phyloP scores from a whole-genome alignment of 2,329 filamentous ascomycete species.

The Ophiostoma perfectum region DNA sequence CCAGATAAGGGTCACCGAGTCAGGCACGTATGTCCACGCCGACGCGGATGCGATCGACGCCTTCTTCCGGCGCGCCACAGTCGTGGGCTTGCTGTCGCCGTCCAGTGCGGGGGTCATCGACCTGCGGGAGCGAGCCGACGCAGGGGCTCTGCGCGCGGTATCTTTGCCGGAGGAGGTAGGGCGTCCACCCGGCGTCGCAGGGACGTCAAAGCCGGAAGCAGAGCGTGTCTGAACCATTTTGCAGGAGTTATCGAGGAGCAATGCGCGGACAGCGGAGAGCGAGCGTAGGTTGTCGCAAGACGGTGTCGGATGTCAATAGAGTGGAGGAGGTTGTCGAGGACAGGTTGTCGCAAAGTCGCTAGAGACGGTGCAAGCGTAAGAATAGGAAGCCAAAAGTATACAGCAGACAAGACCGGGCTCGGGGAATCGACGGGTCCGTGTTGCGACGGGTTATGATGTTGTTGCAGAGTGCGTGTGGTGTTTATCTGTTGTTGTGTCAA shows the following conservation, averaged over 20 bases:
- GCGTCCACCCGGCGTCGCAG: background rate
- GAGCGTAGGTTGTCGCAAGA: too few relatives aligned
- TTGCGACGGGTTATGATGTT: background rate
- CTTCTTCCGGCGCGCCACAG: constrained; percentile 9
- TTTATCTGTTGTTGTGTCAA: background rate
- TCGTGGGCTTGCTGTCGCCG: background rate
- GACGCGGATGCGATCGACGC: constrained; percentile 7
- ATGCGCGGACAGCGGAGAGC: too few relatives aligned
- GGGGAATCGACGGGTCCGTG: constrained; percentile 1
- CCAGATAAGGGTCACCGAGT: constrained; percentile 56
- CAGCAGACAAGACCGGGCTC: background rate
- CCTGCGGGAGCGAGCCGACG: constrained; percentile 15
- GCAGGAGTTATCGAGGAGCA: background rate
- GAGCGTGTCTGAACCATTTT: constrained; percentile 29
- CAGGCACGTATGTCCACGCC: constrained; percentile 44
- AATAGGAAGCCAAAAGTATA: background rate
- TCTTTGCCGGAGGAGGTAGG: constrained; percentile 1
- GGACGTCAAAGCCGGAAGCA: constrained; percentile 26
- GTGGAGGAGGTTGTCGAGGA: background rate
- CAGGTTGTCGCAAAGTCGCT: constrained; percentile 6
- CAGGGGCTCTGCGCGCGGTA: constrained; percentile 20
- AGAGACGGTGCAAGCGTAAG: background rate
- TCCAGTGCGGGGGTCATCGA: constrained; percentile 14
- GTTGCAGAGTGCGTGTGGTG: background rate
- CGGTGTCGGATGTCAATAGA: too few relatives aligned